Conservation (phyloP, 73 alveolate genomes). For the Loxodes magnus region DNA sequence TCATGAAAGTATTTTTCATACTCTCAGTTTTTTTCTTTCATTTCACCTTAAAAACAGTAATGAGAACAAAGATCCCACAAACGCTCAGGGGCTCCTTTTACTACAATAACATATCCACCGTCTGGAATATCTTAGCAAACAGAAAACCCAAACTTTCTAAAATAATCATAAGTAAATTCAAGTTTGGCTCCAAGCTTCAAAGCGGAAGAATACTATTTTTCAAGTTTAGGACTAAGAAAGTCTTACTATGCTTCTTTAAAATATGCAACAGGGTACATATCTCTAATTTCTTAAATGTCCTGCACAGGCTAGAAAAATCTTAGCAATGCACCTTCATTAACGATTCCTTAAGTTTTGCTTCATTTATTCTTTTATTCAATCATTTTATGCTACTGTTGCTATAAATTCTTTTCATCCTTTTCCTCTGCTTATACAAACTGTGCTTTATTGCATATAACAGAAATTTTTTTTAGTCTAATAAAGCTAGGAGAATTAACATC, state of each 20-base stretch:
- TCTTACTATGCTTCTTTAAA: no score
- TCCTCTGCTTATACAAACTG: no score
- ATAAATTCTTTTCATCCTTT: no score
- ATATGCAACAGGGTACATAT: neutral
- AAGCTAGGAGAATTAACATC: no score
- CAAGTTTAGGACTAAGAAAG: no score
- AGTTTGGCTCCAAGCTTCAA: constrained; percentile 13
- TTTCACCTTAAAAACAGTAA: no score
- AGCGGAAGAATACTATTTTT: no score
- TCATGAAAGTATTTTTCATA: constrained; percentile 28
- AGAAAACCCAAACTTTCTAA: constrained; percentile 25
- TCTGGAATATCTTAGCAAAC: constrained; percentile 18
- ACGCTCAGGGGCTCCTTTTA: constrained; percentile 98
- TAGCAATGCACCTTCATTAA: constrained; percentile 9
- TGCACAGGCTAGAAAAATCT: constrained; percentile 14
- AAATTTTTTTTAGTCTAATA: no score
- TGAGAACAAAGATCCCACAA: constrained; percentile 76
- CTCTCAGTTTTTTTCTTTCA: constrained; percentile 23
- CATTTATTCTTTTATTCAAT: no score
- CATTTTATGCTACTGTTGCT: no score
- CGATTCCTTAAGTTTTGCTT: no score
- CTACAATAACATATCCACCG: constrained; percentile 41
- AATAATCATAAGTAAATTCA: constrained; percentile 11
- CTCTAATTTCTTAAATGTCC: constrained; percentile 6
- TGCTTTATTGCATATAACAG: no score